phyloP scores from a whole-genome alignment of 1,284 basidiomycete species.

The Coniferiporia weirii region DNA sequence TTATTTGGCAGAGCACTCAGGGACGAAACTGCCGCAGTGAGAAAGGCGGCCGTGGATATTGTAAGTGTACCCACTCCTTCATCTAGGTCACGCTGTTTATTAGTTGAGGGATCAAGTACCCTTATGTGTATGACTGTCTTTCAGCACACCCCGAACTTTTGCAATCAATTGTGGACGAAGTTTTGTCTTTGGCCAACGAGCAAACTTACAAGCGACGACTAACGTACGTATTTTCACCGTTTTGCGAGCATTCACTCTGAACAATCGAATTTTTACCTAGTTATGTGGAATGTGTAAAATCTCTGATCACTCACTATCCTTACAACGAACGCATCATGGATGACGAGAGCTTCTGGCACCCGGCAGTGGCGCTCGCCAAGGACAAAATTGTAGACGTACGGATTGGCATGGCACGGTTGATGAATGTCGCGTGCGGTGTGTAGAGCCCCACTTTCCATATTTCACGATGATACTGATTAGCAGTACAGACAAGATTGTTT shows the following conservation, averaged over 20 bases:
- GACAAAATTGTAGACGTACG: slow-evolving; percentile 86
- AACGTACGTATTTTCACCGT: slow-evolving; percentile 47
- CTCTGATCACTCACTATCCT: slow-evolving; percentile 32
- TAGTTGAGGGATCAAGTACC: slow-evolving; percentile 28
- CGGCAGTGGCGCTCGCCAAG: slow-evolving; percentile 52
- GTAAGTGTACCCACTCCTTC: slow-evolving; percentile 41
- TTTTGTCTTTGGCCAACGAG: slow-evolving; percentile 52
- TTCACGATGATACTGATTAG: slow-evolving; percentile 1
- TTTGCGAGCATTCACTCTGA: slow-evolving; percentile 7
- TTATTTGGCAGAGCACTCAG: slow-evolving; percentile 65
- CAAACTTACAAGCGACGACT: slow-evolving; percentile 64
- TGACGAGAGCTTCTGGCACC: slow-evolving; percentile 49
- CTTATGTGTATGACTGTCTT: slow-evolving; percentile 47
- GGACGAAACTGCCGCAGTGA: slow-evolving; percentile 80
- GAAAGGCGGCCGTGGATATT: slow-evolving; percentile 66
- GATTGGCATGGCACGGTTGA: slow-evolving; percentile 74
- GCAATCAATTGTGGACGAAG: slow-evolving; percentile 41
- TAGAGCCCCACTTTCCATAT: slow-evolving; percentile 13
- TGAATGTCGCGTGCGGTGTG: slow-evolving; percentile 52
- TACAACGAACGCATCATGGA: slow-evolving; percentile 36
- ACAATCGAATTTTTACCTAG: slow-evolving; percentile 10
- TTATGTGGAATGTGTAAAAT: slow-evolving; percentile 35
- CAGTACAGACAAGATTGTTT: slow-evolving; percentile 21
- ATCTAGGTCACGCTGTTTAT: slow-evolving; percentile 19
- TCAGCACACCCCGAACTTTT: slow-evolving; percentile 34